A percentile compares a stretch with the other conserved stretches of the same genome.
These are phyloP conservation scores for Trichophaea hybrida DNA, from an alignment of 2,329 filamentous ascomycete genomes.

Conservation along the genomic window DNA sequence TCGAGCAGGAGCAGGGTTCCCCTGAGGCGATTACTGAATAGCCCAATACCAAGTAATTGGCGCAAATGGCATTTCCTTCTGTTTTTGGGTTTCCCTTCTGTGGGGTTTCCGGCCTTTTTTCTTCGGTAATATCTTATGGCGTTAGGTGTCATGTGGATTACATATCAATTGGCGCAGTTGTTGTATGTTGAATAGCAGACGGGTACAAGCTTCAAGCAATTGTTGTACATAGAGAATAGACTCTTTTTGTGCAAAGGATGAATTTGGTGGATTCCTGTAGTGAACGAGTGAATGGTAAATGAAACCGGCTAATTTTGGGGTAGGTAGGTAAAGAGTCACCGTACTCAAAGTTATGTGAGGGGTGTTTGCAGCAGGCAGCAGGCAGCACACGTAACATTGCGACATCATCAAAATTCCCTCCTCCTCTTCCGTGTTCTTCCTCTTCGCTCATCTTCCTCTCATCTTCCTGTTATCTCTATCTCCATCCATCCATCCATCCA, in stretches of 20 bases:
- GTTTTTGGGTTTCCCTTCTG: neutral
- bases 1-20: slow-evolving; percentile 13
- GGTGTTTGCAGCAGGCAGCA: too few relatives aligned
- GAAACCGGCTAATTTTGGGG: neutral
- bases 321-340: neutral
- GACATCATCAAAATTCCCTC: neutral
- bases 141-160: neutral
- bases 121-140: neutral
- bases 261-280: neutral
- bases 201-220: neutral
- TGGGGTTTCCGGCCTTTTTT: slow-evolving; percentile 6
- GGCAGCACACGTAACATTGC: too few relatives aligned
- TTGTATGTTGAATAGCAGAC: neutral
- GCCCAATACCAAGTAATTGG: neutral
- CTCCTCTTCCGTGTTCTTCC: neutral
- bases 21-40: neutral
- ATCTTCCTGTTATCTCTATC: neutral
- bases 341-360: too few relatives aligned
- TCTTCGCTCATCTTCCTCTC: neutral
- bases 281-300: neutral
- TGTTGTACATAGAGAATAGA: neutral
- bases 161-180: neutral
- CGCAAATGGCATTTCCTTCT: neutral
- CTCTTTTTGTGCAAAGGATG: neutral
- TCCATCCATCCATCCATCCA: too few relatives aligned